Base-by-base conservation (phyloP, 1,284 basidiomycete genomes). In the Puccinia coronata region DNA sequence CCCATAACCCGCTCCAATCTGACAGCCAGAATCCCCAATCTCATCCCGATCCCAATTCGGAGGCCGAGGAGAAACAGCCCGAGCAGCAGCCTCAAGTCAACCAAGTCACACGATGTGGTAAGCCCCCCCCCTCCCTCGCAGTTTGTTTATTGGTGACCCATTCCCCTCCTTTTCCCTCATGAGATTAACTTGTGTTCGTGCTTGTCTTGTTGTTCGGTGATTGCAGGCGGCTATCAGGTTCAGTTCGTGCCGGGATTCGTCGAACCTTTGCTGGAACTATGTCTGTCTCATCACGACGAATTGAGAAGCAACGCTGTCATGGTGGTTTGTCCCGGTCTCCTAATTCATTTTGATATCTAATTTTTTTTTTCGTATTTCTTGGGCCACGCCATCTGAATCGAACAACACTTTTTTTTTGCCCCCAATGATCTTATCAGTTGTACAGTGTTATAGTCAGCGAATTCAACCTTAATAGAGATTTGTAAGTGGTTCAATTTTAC, bases 281-380 rank as follows among this genome's bases (percentile, higher is more conserved):
- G 96, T 85, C 88, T 98, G 67, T 97, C 95, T 82, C 94, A 96
- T 84, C 96, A 98, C 84, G 96, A 98, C 85, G 92, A 92, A 84
- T 89, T 98, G 72, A 91, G 96, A 82, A 93, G 91, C 84, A 93
- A 93, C 83, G 95, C 95, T 0, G 95, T 97, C 9, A 83, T 84
- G 20, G 71, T 81, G 43, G 70, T 80, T 41, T 34, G 78, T 63
- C 12, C 12, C 63, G 23, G 31, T 57, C 31, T 39, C 4, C 23
- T 25, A 5, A 18, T 63, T 47, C 23, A 63, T 55, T 31, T 59
- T 43, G 1, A 25, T 69, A 39, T 69, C 53, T 5, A 23, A n/a
- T 51, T n/a, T n/a, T n/a, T n/a, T n/a, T n/a, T n/a, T n/a, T n/a
- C n/a, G n/a, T n/a, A n/a, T n/a, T n/a, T n/a, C 14, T 20, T 53